phyloP scores from a whole-genome alignment of 139 green algal species.

The Astrephomene gubernaculifera region DNA sequence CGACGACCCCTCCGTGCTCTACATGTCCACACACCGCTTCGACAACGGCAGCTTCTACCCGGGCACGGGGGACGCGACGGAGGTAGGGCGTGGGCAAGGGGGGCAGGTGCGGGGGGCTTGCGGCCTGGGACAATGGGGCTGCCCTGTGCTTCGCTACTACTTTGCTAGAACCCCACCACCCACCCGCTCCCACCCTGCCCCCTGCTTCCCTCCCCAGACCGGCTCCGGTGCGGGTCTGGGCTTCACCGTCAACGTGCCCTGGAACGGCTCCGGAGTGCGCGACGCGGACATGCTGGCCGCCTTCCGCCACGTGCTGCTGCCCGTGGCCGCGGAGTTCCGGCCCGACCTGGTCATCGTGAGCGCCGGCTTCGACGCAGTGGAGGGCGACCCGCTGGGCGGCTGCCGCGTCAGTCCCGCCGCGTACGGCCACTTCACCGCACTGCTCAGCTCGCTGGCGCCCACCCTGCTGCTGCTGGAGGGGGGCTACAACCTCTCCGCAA shows the following conservation, averaged over 20 bases:
- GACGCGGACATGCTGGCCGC: constrained; percentile 80
- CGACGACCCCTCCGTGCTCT: constrained; percentile 76
- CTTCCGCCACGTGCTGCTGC: constrained; percentile 62
- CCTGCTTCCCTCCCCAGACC: neutral
- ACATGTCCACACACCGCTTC: constrained; percentile 80
- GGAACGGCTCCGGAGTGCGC: constrained; percentile 56
- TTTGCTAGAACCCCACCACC: neutral
- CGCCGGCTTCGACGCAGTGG: constrained; percentile 84
- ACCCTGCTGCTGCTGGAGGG: constrained; percentile 80
- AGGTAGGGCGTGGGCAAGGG: neutral
- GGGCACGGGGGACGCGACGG: constrained; percentile 59
- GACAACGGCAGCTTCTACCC: constrained; percentile 73
- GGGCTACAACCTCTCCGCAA: constrained; percentile 82
- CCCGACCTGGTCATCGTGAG: constrained; percentile 80
- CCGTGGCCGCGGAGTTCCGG: constrained; percentile 76
- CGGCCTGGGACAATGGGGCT: too few species aligned
- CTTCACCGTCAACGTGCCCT: constrained; percentile 82
- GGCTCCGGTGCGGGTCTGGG: constrained; percentile 60
- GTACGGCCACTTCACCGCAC: constrained; percentile 75
- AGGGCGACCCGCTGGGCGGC: constrained; percentile 74
- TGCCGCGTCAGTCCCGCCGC: constrained; percentile 73
- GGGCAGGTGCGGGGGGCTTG: too few species aligned
- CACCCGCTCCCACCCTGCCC: too few species aligned
- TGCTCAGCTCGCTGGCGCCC: constrained; percentile 72
- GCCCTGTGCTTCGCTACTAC: neutral